Base-by-base conservation (phyloP, 345 rosid species). In the Acer negundo region DNA sequence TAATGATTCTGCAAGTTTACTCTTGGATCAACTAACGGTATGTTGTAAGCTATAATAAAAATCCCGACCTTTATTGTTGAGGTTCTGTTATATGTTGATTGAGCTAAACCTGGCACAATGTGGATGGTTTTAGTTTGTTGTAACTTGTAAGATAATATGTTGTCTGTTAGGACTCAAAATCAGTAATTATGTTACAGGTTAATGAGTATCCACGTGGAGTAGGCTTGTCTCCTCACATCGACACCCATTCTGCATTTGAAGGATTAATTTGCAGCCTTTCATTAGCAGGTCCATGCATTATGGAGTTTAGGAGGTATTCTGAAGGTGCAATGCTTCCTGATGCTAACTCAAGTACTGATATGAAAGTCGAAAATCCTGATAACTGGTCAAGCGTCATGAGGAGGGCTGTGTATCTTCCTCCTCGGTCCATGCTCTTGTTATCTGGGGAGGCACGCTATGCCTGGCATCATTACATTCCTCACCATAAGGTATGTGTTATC, bases 181-280 rank as follows among this genome's bases (percentile, higher is more conserved):
- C 24, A 23, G 62, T 77, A 38, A 70, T 77, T 67, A 63, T 74
- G 35, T 71, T 76, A 70, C 91, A 94, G 99, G 96, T 92, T 44
- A 95, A 95, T 75, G 99, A 93, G 84, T 95, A 95, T 77, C 99
- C 94, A n/a, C 82, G 87, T 75, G 99, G 99, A 75, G 99, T 95
- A 75, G 98, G 99, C 69, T 85, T 93, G 80, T 93, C 99, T 28
- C 99, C 99, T 63, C 99, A 93, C 86, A 90, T 93, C 81, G 99
- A 95, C 81, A 95, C 97, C 64, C 99, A 95, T 88, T 93, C 99
- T 19, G 99, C 99, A 64, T 95, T 95, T 80, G 93, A 87, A 80
- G 98, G 90, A 79, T 90, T 83, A 69, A 93, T 95, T 76, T 95
- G 92, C 82, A 95, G 97, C 85, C 97, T 95, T 82, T 93, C 98